Percentiles rank a stretch among this genome's conserved stretches.
Conservation (phyloP, 768 basidiomycete genomes). For the Termitomyces sp. region DNA sequence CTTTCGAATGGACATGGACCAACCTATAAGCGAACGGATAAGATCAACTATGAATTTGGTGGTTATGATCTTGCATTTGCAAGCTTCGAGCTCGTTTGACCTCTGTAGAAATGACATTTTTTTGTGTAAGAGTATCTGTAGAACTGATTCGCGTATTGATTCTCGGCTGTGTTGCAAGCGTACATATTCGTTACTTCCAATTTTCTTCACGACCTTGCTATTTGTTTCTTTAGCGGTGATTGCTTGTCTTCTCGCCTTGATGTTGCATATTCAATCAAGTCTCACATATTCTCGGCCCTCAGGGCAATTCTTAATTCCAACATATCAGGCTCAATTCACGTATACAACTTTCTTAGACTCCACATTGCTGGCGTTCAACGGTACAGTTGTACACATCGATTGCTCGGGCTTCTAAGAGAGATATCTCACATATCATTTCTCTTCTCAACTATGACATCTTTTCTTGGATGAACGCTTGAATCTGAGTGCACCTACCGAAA, state of each 20-base stretch:
- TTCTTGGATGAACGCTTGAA: neutral
- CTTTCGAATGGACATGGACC: slow-evolving; percentile 2
- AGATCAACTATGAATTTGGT: slow-evolving; percentile 97
- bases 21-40: slow-evolving; percentile 81
- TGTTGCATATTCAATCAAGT: too few relatives aligned
- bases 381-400: neutral
- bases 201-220: neutral
- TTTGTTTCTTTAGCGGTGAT: neutral
- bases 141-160: neutral
- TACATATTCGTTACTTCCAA: neutral
- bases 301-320: neutral
- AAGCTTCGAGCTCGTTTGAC: slow-evolving; percentile 54
- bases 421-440: neutral
- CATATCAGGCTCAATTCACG: too few relatives aligned
- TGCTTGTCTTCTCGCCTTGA: neutral
- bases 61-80: slow-evolving; percentile 89
- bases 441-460: neutral
- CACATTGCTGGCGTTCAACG: neutral
- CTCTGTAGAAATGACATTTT: slow-evolving; percentile 1
- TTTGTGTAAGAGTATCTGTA: neutral
- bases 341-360: neutral
- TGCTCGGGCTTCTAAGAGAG: neutral
- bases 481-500: neutral
- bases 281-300: neutral
- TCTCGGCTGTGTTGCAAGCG: neutral